Base-by-base conservation (phyloP, 106 monocot species). In the Ottelia alismoides region DNA sequence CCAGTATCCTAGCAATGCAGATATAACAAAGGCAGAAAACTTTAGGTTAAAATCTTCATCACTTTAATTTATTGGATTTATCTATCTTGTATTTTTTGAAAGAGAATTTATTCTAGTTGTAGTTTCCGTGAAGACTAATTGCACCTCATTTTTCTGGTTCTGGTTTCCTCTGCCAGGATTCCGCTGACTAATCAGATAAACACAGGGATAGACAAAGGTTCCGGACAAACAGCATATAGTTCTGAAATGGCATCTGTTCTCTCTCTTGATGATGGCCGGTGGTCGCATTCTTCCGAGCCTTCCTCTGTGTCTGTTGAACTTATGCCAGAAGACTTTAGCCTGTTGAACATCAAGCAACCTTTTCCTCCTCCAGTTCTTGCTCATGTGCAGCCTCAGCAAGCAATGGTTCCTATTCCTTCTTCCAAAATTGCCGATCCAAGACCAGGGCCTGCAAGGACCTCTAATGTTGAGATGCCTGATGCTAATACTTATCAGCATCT, bases 381-480 rank as follows among this genome's bases (percentile, higher is more conserved):
- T 31, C 68, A 68, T 73, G 65, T 90, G 27, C 88, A 79, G 45
- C 29, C 49, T 26, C 62, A 20, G 18, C 64, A 68, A 47, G 63
- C 55, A 55, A 26, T 54, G 12, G 67, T 49, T 52, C 25, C 77
- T 28, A 78, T 94, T 63, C 55, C 83, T 66, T 89, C 96, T 58
- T 81, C 81, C 67, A 76, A 64, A 62, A 82, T 98, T 62, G 89
- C 96, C 61, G 96, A 98, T 98, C 96, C 96, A 51, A 78, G 89
- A 63, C 96, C 96, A 48, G 96, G 90, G 25, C 79, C 78, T 23
- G 71, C 89, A 28, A 62, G 70, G 55, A 31, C 56, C 44, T 49
- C 47, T 16, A 47, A 47, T 0, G 63, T 72, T 49, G 76, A 60
- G 40, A 49, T 57, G 21, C 19, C 73, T n/a, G 57, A 72, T 27